A percentile compares a stretch with the other conserved stretches of the same genome.
Evolutionary conservation across 352 stramenopile genomes (phyloP).

Genomic region (Achlya hypogyna): DNA sequence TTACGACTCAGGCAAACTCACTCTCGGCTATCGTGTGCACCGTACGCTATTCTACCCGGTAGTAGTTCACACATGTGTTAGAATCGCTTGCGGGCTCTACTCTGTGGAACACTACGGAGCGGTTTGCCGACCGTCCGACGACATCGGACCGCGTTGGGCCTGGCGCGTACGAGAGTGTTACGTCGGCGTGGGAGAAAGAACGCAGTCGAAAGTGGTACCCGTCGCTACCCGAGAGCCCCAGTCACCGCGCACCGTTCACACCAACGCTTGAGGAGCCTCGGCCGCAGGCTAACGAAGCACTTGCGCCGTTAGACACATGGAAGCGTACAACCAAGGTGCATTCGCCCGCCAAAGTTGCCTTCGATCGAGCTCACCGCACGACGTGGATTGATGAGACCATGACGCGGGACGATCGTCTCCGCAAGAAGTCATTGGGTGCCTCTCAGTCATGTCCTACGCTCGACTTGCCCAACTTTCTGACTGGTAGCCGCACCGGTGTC

Average conservation of each 20-base stretch:
- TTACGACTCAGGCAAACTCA: conserved; percentile 9
- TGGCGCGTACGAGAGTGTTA: background rate
- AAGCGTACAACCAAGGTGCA: background rate
- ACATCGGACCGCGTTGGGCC: conserved; percentile 4
- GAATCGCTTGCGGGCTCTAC: conserved; percentile 14
- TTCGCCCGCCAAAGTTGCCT: background rate
- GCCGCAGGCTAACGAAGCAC: background rate
- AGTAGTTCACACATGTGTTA: background rate
- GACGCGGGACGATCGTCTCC: conserved; percentile 9
- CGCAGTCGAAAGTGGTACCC: background rate
- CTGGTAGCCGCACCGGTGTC: background rate
- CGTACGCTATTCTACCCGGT: background rate
- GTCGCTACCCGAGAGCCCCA: background rate
- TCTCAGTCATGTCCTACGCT: background rate
- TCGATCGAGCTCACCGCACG: conserved; percentile 10
- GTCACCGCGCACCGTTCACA: background rate
- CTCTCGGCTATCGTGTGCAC: conserved; percentile 15
- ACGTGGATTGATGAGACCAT: conserved; percentile 8
- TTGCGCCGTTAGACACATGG: conserved; percentile 11
- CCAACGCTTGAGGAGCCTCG: background rate
- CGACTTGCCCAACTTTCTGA: conserved; percentile 3
- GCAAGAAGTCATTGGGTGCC: conserved; percentile 1
- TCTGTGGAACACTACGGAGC: conserved; percentile 15
- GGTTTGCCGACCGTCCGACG: background rate
- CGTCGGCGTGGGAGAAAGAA: conserved; percentile 10